Base-by-base conservation (phyloP, 1,284 basidiomycete species). In the Vanrija pseudolonga region DNA sequence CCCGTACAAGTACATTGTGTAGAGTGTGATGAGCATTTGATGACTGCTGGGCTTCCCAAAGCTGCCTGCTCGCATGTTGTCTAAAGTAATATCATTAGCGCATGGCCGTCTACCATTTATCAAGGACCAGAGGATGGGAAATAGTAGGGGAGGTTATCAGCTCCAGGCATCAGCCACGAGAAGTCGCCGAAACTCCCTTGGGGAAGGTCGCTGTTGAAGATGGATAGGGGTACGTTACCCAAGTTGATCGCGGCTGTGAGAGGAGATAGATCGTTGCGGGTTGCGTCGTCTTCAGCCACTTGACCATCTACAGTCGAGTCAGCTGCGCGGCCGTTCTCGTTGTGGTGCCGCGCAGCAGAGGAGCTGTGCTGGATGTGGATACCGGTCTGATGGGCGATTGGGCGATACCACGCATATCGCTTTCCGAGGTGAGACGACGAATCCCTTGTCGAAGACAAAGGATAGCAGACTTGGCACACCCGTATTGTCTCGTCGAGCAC, bases 1-100 rank as follows among this genome's bases (percentile, higher is more conserved):
- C 57, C 70, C 73, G 26, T 76, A 76, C 61, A 72, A 76, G 62
- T 76, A 74, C 54, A 71, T 59, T 12, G 26, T 45, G 4, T 57
- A 42, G 40, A 15, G 32, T 4, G 7, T 14, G 5, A 32, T 32
- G 32, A 32, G 32, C 32, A 32, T 32, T 12, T 1, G 32, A 32
- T 12, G 9, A 32, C 12, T 14, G 6, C 6, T 32, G 32, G 12
- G 4, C 12, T 12, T 12, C 6, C 26, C 7, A 26, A 26, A 26
- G 26, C 26, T 11, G 26, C 11, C 26, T 11, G 11, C 7, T 26
- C 7, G 26, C 26, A 11, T 26, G 26, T 26, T 3, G 26, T 26
- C 26, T 26, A 11, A 6, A 26, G 11, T 26, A 26, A 8, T 26
- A 26, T 26, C 32, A 32, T 32, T 4, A 15, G 26, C 26, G 7